Percentiles rank a stretch among this genome's conserved stretches.
Evolutionary conservation across 192 early-diverging fungal species (phyloP).

Genomic region (Martensiomyces pterosporus): DNA sequence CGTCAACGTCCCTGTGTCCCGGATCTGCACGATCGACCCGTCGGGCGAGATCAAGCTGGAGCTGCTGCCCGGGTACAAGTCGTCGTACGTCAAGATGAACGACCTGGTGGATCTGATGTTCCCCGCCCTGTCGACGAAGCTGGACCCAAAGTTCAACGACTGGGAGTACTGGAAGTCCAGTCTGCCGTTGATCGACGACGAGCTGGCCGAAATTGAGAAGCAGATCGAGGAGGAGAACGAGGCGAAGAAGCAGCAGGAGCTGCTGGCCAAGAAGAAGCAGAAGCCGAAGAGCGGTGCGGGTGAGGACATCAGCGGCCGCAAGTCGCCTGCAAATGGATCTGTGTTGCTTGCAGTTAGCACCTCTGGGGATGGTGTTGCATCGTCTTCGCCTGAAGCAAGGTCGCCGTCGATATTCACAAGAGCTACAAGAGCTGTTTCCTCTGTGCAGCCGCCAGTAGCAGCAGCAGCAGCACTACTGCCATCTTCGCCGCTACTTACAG

Average conservation of each 20-base stretch:
- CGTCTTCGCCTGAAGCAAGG: neutral
- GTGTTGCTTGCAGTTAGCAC: too few species aligned
- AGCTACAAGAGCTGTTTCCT: slow-evolving; percentile 6
- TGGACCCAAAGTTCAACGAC: slow-evolving; percentile 74
- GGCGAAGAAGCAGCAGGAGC: neutral
- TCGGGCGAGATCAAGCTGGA: slow-evolving; percentile 89
- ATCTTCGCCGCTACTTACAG: too few species aligned
- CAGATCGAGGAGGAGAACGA: slow-evolving; percentile 7
- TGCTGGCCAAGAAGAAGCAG: neutral
- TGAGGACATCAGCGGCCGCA: too few species aligned
- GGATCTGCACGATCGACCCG: slow-evolving; percentile 96
- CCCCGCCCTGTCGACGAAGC: slow-evolving; percentile 59
- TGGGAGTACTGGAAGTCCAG: slow-evolving; percentile 73
- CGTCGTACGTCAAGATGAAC: slow-evolving; percentile 83
- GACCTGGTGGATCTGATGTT: slow-evolving; percentile 96
- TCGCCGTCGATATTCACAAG: slow-evolving; percentile 2
- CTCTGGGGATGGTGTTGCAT: neutral
- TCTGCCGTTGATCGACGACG: slow-evolving; percentile 33
- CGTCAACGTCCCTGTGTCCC: slow-evolving; percentile 87
- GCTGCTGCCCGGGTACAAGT: slow-evolving; percentile 76
- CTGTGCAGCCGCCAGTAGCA: neutral
- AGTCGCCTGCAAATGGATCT: too few species aligned
- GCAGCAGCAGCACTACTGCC: slow-evolving; percentile 3
- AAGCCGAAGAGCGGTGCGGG: too few species aligned
- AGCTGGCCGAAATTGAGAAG: slow-evolving; percentile 28